Base-by-base conservation (phyloP, 495 filamentous ascomycete genomes). In the Hyaloscypha finlandica region DNA sequence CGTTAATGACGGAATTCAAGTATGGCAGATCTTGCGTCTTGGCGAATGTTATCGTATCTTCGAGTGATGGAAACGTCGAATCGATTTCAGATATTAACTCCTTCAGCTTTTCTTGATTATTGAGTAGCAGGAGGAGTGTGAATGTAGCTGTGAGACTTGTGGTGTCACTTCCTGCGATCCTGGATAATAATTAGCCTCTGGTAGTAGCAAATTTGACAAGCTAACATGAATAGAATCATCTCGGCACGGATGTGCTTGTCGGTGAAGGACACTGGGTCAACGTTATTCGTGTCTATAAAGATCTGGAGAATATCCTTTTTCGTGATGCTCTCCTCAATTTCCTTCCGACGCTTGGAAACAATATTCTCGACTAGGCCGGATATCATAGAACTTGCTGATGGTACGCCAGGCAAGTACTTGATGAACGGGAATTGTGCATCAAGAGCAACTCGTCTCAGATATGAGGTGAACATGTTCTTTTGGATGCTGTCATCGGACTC, bases 151-250 rank as follows among this genome's bases (percentile, higher is more conserved):
- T 70, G n/a, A 53, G 33, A 58, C 45, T 52, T 11, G 63, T 63
- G 2, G 68, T 70, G 32, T 70, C 68, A 54, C 68, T 70, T 9
- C 68, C 68, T 1, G 68, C 68, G 39, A 70, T 66, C 65, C 65
- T 67, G 16, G 12, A 8, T 6, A 30, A 31, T 8, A 16, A n/a
- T 54, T 9, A 39, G 33, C 8, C 25, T 31, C 30, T 16, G 6
- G 8, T 58, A 29, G 14, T 58, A 9, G 12, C 30, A 0, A 1
- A 12, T 32, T 5, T 32, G 8, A 56, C 14, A 33, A 14, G 37
- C 62, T 16, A 22, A 70, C 69, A 71, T 64, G 51, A 71, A 71
- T 12, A 71, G 53, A 52, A 59, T 54, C 69, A 71, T 71, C 52
- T 71, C 69, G 0, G 61, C 62, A 4, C 35, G 45, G 16, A 71